Conservation (phyloP, 371 early-diverging fungal genomes). For the Mortierella sp. region DNA sequence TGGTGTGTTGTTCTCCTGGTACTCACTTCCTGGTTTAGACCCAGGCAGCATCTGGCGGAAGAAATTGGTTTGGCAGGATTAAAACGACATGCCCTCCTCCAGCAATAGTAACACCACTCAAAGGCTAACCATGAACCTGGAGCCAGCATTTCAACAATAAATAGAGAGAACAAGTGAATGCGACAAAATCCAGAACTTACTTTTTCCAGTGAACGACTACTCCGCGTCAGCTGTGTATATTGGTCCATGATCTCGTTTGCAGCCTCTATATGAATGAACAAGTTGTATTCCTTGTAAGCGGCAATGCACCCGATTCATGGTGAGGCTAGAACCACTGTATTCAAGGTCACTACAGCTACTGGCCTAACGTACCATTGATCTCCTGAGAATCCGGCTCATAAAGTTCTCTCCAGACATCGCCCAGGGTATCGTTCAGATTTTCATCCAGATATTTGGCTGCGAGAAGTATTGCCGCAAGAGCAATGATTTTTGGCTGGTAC, state of each 20-base stretch:
- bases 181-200: constrained; percentile 9
- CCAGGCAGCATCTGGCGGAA: constrained; percentile 39
- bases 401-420: constrained; percentile 45
- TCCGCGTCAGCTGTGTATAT: constrained; percentile 31
- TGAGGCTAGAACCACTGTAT: too few relatives aligned
- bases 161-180: background rate
- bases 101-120: too few relatives aligned
- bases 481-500: constrained; percentile 52
- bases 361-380: constrained; percentile 20
- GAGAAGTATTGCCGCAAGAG: constrained; percentile 56
- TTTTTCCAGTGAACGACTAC: constrained; percentile 43
- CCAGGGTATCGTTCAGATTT: constrained; percentile 41
- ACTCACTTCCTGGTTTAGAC: constrained; percentile 51
- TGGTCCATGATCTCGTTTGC: constrained; percentile 54
- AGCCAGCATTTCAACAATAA: too few relatives aligned
- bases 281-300: too few relatives aligned
- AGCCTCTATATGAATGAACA: constrained; percentile 20
- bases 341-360: too few relatives aligned
- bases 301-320: too few relatives aligned
- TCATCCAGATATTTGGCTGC: constrained; percentile 55
- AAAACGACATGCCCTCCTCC: too few relatives aligned
- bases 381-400: constrained; percentile 45
- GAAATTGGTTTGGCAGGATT: too few relatives aligned
- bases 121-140: too few relatives aligned
- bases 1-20: constrained; percentile 52